Percentiles rank a stretch among this genome's conserved stretches.
phyloP scores from a whole-genome alignment of 495 filamentous ascomycete genomes.

The Penicillium subrubescens region DNA sequence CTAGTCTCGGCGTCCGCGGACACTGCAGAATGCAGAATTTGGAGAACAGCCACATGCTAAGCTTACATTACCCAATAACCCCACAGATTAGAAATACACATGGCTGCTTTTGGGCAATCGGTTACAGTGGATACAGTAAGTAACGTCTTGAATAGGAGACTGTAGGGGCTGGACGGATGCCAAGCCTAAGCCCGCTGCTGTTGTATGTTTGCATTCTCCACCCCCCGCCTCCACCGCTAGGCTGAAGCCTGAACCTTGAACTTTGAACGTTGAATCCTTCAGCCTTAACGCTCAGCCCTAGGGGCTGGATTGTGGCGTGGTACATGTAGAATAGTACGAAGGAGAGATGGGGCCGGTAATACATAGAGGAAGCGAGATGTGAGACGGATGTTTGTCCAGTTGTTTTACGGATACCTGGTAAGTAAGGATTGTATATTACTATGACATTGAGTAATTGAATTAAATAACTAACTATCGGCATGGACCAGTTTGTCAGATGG shows the following conservation, averaged over 20 bases:
- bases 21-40: background rate
- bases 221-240: background rate
- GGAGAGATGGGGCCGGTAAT: background rate
- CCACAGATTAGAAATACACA: no score
- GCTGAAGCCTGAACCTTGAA: background rate
- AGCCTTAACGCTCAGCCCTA: background rate
- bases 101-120: no score
- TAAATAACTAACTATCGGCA: no score
- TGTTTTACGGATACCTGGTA: no score
- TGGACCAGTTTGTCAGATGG: no score
- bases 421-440: no score
- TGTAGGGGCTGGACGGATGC: background rate
- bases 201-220: no score
- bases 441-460: no score
- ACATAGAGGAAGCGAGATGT: background rate
- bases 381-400: background rate
- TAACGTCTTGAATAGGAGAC: background rate
- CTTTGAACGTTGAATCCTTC: background rate
- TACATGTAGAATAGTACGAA: background rate
- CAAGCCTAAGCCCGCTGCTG: background rate
- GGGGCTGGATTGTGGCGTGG: background rate
- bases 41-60: background rate
- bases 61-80: background rate
- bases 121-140: no score
- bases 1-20: slow-evolving; percentile 4